A percentile compares a stretch with the other conserved stretches of the same genome.
phyloP scores from a whole-genome alignment of 371 early-diverging fungal species.

The Gilbertella persicaria region DNA sequence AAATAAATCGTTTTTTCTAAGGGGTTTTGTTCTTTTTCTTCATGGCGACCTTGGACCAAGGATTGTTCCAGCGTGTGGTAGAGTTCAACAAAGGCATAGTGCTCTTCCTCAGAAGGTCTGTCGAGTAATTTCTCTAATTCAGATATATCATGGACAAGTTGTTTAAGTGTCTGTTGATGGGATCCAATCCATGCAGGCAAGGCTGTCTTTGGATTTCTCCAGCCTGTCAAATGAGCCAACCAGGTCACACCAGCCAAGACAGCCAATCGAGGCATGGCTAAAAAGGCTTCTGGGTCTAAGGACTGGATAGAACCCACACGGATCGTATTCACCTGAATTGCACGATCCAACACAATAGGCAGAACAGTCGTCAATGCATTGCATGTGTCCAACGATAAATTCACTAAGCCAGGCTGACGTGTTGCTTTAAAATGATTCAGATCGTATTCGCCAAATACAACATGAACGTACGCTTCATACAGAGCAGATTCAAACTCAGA shows the following conservation, averaged over 20 bases:
- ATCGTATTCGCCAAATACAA: constrained; percentile 22
- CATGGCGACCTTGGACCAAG: constrained; percentile 5
- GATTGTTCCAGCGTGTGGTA: constrained; percentile 13
- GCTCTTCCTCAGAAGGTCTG: constrained; percentile 10
- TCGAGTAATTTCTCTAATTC: constrained; percentile 3
- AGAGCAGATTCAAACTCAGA: constrained; percentile 22
- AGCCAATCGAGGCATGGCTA: constrained; percentile 32
- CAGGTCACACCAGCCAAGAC: constrained; percentile 32
- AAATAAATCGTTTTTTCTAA: constrained; percentile 16
- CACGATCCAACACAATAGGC: constrained; percentile 26
- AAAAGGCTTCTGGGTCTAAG: constrained; percentile 25
- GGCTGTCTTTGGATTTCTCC: constrained; percentile 5
- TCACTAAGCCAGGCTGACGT: constrained; percentile 13
- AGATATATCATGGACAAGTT: not conserved
- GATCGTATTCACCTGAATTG: constrained; percentile 5
- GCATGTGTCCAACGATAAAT: no score
- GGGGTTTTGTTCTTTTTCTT: not conserved
- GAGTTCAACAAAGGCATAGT: constrained; percentile 10
- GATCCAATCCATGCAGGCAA: constrained; percentile 15
- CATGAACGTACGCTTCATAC: constrained; percentile 23
- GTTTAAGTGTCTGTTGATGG: not conserved
- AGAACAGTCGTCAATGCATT: constrained; percentile 27
- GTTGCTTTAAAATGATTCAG: not conserved
- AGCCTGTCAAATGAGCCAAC: constrained; percentile 23
- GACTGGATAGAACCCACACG: constrained; percentile 12